Conservation (phyloP, 176 grass and related monocot genomes). For the Leersia perrieri region DNA sequence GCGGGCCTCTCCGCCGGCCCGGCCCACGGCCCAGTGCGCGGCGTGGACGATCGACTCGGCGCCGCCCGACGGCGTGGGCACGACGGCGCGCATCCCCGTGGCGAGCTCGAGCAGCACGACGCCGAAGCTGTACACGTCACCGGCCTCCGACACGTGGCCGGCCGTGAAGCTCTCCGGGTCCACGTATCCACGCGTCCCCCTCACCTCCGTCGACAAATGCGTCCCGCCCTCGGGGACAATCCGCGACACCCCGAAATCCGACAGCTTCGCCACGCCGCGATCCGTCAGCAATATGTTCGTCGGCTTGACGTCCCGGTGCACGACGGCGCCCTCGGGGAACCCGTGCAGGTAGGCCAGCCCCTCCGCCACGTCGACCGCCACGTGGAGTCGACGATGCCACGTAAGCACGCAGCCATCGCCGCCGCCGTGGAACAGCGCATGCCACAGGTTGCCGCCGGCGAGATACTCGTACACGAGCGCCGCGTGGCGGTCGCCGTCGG, state of each 20-base stretch:
- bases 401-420: no score
- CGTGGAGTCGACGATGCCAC: constrained; percentile 49
- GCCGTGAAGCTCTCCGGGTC: constrained; percentile 69
- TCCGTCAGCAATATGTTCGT: constrained; percentile 57
- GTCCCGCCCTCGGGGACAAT: constrained; percentile 49
- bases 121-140: constrained; percentile 91
- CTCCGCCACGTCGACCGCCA: constrained; percentile 53
- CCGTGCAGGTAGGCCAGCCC: constrained; percentile 72
- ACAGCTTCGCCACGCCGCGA: constrained; percentile 55
- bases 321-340: constrained; percentile 48
- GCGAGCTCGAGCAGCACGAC: constrained; percentile 90
- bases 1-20: background rate
- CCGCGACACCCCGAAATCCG: constrained; percentile 71
- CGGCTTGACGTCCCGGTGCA: constrained; percentile 82
- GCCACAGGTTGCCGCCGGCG: constrained; percentile 62
- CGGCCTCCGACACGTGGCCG: constrained; percentile 51
- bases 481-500: constrained; percentile 16
- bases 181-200: constrained; percentile 64
- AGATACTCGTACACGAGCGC: constrained; percentile 77
- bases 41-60: constrained; percentile 61
- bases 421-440: constrained; percentile 43
- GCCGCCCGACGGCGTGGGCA: constrained; percentile 56
- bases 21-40: constrained; percentile 22
- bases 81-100: constrained; percentile 74
- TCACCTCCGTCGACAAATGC: constrained; percentile 70